These are phyloP conservation scores for Cyclostephanos tholiformis DNA, from an alignment of 108 stramenopile species.

Conservation along the genomic window DNA sequence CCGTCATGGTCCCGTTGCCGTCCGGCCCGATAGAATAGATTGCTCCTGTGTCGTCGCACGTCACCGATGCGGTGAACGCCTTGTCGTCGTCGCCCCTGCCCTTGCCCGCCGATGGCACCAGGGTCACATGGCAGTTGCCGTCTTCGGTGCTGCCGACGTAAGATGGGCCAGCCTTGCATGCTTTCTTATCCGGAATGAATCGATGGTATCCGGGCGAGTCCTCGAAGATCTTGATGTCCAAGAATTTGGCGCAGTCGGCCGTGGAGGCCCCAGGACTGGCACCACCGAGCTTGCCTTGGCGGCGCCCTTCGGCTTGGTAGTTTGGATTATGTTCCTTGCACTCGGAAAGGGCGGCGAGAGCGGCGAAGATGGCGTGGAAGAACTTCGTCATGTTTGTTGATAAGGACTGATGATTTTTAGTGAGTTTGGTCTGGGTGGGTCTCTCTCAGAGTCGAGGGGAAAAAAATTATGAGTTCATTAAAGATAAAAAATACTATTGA, in stretches of 20 bases:
- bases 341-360: too few relatives aligned
- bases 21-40: neutral
- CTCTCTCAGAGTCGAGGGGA: too few relatives aligned
- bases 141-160: constrained; percentile 4
- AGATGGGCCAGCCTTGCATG: neutral
- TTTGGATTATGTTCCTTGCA: too few relatives aligned
- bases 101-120: neutral
- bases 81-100: neutral
- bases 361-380: too few relatives aligned
- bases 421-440: too few relatives aligned
- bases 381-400: too few relatives aligned
- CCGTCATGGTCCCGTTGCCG: neutral
- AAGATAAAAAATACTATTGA: too few relatives aligned
- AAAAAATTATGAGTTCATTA: too few relatives aligned
- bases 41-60: neutral
- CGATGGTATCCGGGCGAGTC: neutral
- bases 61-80: neutral
- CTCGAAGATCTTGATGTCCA: neutral
- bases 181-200: neutral
- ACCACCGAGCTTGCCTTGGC: neutral
- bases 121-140: neutral
- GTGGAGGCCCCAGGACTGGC: neutral
- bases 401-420: too few relatives aligned
- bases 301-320: too few relatives aligned
- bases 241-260: neutral